These are phyloP conservation scores for Aspergillus novoparasiticus DNA, from an alignment of 2,329 filamentous ascomycete genomes.

Conservation along the genomic window DNA sequence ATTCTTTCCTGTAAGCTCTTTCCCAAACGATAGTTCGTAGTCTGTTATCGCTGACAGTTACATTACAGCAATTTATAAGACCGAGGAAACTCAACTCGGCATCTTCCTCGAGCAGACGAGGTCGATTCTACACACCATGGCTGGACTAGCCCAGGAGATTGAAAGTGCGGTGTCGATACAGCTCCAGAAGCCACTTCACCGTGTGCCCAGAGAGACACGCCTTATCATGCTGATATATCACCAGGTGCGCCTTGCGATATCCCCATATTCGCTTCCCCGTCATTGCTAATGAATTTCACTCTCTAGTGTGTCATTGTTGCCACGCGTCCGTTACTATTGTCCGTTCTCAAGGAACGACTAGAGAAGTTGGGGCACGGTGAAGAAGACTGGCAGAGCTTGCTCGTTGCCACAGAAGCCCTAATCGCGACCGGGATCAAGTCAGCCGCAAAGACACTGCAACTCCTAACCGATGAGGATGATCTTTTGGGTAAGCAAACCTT, in stretches of 20 bases:
- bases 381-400: not conserved
- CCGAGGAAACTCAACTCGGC: not conserved
- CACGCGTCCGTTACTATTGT: not conserved
- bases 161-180: not conserved
- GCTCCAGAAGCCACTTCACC: not conserved
- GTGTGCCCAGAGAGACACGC: not conserved
- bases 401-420: not conserved
- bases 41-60: not conserved
- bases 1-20: not conserved
- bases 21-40: not conserved
- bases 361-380: not conserved
- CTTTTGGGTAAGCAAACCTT: not conserved
- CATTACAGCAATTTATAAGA: not conserved
- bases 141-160: not conserved
- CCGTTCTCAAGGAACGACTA: not conserved
- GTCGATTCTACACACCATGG: not conserved
- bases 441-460: not conserved
- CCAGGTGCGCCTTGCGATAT: not conserved
- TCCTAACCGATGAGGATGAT: not conserved
- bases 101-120: not conserved
- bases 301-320: not conserved
- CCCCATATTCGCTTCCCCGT: accelerated
- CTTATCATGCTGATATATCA: not conserved
- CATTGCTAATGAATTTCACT: not conserved
- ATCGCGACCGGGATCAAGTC: not conserved